Percentiles rank a stretch among this genome's conserved stretches.
Conservation (phyloP, 169 alveolate genomes). For the Neospora caninum region DNA sequence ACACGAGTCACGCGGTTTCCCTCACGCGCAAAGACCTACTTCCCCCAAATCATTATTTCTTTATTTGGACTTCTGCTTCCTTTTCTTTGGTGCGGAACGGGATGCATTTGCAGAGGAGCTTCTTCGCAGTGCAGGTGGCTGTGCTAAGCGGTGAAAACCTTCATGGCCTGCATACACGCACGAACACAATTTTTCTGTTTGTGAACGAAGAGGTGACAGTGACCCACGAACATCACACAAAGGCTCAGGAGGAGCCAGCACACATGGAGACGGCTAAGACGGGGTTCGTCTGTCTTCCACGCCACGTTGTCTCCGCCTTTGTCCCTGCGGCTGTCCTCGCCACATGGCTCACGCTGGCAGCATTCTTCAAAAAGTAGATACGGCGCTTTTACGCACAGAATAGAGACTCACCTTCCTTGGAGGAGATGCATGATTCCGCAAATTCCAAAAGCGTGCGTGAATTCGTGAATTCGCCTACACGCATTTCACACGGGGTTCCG, state of each 20-base stretch:
- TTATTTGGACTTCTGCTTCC: neutral
- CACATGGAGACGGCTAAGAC: neutral
- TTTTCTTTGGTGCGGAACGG: neutral
- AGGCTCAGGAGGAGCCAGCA: too few relatives aligned
- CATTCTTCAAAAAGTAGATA: neutral
- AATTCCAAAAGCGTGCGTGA: neutral
- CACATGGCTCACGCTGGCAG: neutral
- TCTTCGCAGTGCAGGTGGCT: conserved; percentile 18
- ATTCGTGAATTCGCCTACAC: neutral
- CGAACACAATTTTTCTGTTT: neutral
- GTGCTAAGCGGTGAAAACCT: neutral
- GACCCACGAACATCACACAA: too few relatives aligned
- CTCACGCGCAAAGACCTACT: neutral
- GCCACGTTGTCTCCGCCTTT: neutral
- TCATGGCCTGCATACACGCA: neutral
- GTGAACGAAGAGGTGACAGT: neutral
- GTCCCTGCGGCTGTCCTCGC: too few relatives aligned
- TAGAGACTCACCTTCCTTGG: conserved; percentile 12
- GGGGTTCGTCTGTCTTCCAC: neutral
- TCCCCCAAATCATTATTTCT: neutral
- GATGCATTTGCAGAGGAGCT: neutral
- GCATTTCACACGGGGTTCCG: too few relatives aligned
- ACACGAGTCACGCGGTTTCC: neutral
- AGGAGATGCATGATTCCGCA: conserved; percentile 9
- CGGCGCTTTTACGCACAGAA: neutral